Conservation (phyloP, 306 rosid genomes). For the Medicago truncatula region MtrunA17r5.0-ANR NC_053047.1:28018001-28018500, state of each 20-base stretch:
- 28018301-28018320: conserved; percentile 6
- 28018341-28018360: not conserved
- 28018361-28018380: not conserved
- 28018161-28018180: not conserved
- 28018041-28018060: no score
- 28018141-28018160: not conserved
- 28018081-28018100: no score
- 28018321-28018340: conserved; percentile 6
- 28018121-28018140: not conserved
- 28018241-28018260: conserved; percentile 65
- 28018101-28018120: not conserved
- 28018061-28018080: no score
- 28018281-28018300: conserved; percentile 66
- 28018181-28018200: conserved; percentile 50
- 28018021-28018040: not conserved
- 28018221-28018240: conserved; percentile 66
- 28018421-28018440: not conserved
- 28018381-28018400: not conserved
- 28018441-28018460: no score
- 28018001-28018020: no score
- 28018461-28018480: not conserved
- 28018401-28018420: not conserved
- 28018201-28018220: conserved; percentile 68
- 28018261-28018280: conserved; percentile 80
- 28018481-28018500: not conserved